Evolutionary conservation across 768 basidiomycete genomes (phyloP), one percentile per base, ranked within the genome.

Genomic region (Mycena polygramma): DNA sequence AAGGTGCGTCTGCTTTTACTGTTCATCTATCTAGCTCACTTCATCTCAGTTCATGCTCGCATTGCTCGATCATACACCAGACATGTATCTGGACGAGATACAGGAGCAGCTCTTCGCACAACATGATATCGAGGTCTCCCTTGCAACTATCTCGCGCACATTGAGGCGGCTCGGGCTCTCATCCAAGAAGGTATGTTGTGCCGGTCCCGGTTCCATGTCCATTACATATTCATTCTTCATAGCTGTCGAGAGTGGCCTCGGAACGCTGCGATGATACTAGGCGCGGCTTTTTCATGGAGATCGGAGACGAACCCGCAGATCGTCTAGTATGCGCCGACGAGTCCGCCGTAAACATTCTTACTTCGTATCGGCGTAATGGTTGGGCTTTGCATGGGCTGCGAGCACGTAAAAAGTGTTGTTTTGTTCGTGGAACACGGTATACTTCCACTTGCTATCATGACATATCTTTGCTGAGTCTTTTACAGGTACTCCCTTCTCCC

Each of bases 401-500:
- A 6, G 52, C 68, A 19, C 26, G 39, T 1, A 57, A 61, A 37
- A 45, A 49, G 4, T 59, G 59, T 35, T 36, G 52, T 26, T 66
- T 66, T 46, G 51, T 59, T 17, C 63, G 65, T 39, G 68, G 68
- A 15, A 49, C 14, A 11, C 41, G 63, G 71, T 73, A 10, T 26
- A 14, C 14, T 3, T 26, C 51, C 22, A 10, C n/a, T n/a, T n/a
- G n/a, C n/a, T n/a, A n/a, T n/a, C n/a, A 26, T 52, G 3, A 52
- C 51, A 52, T 0, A 10, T 52, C 24, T 26, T 0, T 0, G 10
- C 15, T 24, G 26, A 52, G 5, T 52, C 51, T 52, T 52, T 52
- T 52, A 20, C 19, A 55, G n/a, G 36, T 75, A 64, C 46, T 73
- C 72, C 14, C 20, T 76, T 19, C 63, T 76, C 8, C 75, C 72